Percentiles rank a stretch among this genome's conserved stretches.
Evolutionary conservation across 176 grass and related monocot genomes (phyloP).

Genomic region (Bonia amplexicaulis): DNA sequence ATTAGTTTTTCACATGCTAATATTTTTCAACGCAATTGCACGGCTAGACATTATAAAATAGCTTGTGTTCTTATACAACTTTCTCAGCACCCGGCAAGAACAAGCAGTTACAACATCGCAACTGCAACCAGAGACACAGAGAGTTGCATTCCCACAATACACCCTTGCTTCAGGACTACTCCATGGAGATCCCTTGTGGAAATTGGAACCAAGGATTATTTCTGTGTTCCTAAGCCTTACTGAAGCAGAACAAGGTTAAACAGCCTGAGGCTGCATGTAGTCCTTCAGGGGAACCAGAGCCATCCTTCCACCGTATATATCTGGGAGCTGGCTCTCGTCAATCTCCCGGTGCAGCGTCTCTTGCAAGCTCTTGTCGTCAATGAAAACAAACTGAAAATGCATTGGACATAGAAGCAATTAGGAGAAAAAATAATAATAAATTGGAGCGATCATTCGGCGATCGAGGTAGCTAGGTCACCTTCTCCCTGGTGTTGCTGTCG

Average conservation of each 20-base stretch:
- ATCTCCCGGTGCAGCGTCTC: slow-evolving; percentile 61
- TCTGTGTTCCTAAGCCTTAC: background rate
- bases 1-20: too few relatives aligned
- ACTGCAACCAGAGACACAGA: too few relatives aligned
- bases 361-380: slow-evolving; percentile 59
- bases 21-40: too few relatives aligned
- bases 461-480: slow-evolving; percentile 28
- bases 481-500: slow-evolving; percentile 61
- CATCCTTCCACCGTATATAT: slow-evolving; percentile 60
- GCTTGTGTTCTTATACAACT: too few relatives aligned
- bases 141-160: too few relatives aligned
- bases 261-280: background rate
- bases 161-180: too few relatives aligned
- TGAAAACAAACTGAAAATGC: slow-evolving; percentile 62
- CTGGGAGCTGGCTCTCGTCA: slow-evolving; percentile 64
- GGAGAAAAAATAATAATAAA: background rate
- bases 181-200: background rate
- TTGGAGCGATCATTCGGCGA: background rate
- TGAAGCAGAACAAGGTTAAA: background rate
- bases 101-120: too few relatives aligned
- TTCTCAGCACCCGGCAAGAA: too few relatives aligned
- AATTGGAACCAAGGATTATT: background rate
- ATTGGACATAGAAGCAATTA: background rate
- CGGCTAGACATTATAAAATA: too few relatives aligned
- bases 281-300: slow-evolving; percentile 40